Base-by-base conservation (phyloP, 164 flowering plant genomes). In the Cinnamomum chago region DNA sequence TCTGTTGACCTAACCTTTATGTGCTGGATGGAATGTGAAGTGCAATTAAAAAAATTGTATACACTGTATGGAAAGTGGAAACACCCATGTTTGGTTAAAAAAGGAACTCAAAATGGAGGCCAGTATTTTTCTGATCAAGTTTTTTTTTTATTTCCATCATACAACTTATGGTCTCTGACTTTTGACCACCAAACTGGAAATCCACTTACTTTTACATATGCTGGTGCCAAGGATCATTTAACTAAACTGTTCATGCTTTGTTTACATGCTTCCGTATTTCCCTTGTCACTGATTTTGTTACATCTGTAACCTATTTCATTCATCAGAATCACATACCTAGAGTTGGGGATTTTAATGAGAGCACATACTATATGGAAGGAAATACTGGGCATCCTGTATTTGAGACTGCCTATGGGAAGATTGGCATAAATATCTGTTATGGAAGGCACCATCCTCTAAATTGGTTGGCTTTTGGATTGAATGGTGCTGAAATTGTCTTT, bases 391-490 rank as follows among this genome's bases (percentile, higher is more conserved):
- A 95, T 83, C 98, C 99, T 35, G 98, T 93, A 50, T 95, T 93
- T 81, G 97, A 95, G 76, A 95, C 99, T n/a, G 94, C 85, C 7
- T 95, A 64, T 83, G 99, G 99, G 68, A 95, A 92, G 84, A 92
- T 93, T 55, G 98, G 90, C 33, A 86, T 93, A 27, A 93, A 95
- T 71, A 92, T 93, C 75, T 95, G 99, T 79, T 95, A 93, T 76
- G 99, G 99, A 65, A 92, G 98, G 85, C 99, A 95, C 81, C 99
- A 95, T 79, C 97, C 98, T 69, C 79, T 93, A 81, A 95, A 95
- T 74, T 93, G 99, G 99, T 73, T 95, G 73, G 99, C 97, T n/a
- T 95, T 95, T 82, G 97, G 98, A 65, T 82, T 95, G 82, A 95
- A 95, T 82, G 99, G 99, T 74, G 99, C 99, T 6, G 99, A 92